Conservation (phyloP, 1,284 basidiomycete genomes). For the Ustilago hordei region DNA sequence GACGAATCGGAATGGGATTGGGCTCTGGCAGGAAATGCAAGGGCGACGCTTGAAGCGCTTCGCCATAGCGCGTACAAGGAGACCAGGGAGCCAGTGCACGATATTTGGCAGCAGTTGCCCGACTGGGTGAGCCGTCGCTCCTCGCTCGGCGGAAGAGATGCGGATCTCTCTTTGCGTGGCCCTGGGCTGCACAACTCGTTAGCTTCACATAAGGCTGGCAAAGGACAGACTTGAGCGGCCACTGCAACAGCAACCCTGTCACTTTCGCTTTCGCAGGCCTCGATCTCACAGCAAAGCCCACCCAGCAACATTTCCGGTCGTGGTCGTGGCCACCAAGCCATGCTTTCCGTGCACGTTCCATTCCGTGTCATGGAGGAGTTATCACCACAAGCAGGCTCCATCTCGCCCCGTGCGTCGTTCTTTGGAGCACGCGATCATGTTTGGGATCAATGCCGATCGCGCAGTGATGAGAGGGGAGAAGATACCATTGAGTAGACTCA, state of each 20-base stretch:
- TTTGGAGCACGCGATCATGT: conserved; percentile 18
- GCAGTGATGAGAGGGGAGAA: conserved; percentile 16
- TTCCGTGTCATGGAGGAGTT: conserved; percentile 27
- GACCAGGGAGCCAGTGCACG: conserved; percentile 39
- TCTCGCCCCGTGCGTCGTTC: conserved; percentile 32
- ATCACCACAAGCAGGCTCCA: conserved; percentile 13
- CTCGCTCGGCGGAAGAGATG: conserved; percentile 41
- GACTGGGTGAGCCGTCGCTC: conserved; percentile 50
- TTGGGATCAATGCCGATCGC: conserved; percentile 9
- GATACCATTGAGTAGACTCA: not conserved
- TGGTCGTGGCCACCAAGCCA: conserved; percentile 24
- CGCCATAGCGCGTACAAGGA: conserved; percentile 38
- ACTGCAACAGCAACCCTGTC: conserved; percentile 11
- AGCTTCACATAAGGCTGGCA: conserved; percentile 7
- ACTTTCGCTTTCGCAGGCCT: conserved; percentile 17
- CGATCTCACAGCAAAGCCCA: conserved; percentile 34
- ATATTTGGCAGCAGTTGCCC: conserved; percentile 50
- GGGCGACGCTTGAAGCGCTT: conserved; percentile 34
- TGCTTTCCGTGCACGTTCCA: conserved; percentile 36
- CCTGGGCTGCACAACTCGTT: conserved; percentile 26
- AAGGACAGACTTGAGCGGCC: conserved; percentile 16
- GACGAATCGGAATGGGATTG: conserved; percentile 52
- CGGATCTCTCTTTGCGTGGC: conserved; percentile 36
- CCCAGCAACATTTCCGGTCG: conserved; percentile 44
- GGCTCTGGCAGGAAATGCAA: conserved; percentile 40